Evolutionary conservation across 768 basidiomycete species (phyloP), one percentile per base, ranked within the genome.

Genomic region (Pulveroboletus sp.): DNA sequence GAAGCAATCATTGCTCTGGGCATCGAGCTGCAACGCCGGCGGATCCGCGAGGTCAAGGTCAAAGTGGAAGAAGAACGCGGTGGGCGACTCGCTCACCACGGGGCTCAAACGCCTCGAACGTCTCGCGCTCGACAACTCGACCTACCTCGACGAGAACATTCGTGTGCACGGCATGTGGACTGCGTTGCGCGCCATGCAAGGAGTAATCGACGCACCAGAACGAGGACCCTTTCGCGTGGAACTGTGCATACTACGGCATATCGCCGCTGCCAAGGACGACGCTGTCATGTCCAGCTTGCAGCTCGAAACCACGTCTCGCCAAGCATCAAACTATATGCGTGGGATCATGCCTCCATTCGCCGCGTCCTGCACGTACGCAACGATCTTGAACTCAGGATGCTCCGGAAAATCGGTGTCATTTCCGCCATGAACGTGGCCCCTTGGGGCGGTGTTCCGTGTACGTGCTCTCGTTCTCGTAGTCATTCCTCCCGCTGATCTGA

Each of bases 21-120:
- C 16, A 93, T 99, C 61, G 97, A 98, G 70, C 82, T 98, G 20
- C 97, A 98, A 65, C 85, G 94, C 42, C 81, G 91, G 45, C 98
- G 95, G 94, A 89, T 99, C 35, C 84, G 91, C 27, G 93, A 97
- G 50, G 85, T 98, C 75, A 97, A 97, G 72, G 79, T 94, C 42
- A 87, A 85, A 55, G 94, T 99, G 48, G 95, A 99, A 69, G 82
- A 92, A 62, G 97, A 99, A 69, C 92, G 97, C 37, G 93, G 93
- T 14, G 94, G 94, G 12, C 87, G 97, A 46, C 79, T 99, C 10
- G 88, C 85, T 99, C 40, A 86, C 93, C 10, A 82, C 88, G 6
- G 86, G 87, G 40, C 72, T 98, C 56, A 94, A 97, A 68, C 85
- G 90, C 53, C 82, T 99, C 25, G 93, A 97, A 67, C 83, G 89